Evolutionary conservation across 1,284 basidiomycete species (phyloP).

Genomic region (Leccinum subfulvum): DNA sequence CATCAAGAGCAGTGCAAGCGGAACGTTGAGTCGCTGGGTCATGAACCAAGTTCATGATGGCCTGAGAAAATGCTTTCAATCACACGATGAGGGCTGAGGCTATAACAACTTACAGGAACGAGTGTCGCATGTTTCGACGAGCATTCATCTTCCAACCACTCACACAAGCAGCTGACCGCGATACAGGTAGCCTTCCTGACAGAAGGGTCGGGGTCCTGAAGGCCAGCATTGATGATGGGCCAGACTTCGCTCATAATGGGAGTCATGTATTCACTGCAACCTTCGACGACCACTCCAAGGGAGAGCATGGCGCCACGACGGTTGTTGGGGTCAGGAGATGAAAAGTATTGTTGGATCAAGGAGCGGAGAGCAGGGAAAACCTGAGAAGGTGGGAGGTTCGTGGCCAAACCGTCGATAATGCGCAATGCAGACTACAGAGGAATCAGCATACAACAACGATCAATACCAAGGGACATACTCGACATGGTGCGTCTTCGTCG

Average conservation of each 20-base stretch:
- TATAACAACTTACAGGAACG: constrained; percentile 67
- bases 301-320: constrained; percentile 96
- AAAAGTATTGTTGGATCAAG: constrained; percentile 83
- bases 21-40: constrained; percentile 86
- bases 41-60: constrained; percentile 88
- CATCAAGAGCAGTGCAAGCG: constrained; percentile 96
- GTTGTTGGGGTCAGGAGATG: constrained; percentile 70
- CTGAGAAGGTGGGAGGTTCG: constrained; percentile 91
- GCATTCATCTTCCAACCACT: constrained; percentile 97
- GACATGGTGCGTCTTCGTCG: constrained; percentile 88
- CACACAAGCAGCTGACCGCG: constrained; percentile 94
- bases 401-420: constrained; percentile 92
- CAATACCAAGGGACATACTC: constrained; percentile 51
- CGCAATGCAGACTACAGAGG: constrained; percentile 79
- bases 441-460: constrained; percentile 14
- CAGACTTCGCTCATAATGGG: constrained; percentile 91
- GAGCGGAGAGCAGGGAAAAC: constrained; percentile 92
- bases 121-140: constrained; percentile 81
- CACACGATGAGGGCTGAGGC: background rate
- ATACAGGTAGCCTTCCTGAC: constrained; percentile 96
- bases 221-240: constrained; percentile 91
- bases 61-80: constrained; percentile 39
- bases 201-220: constrained; percentile 79
- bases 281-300: constrained; percentile 95
- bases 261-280: constrained; percentile 97